Base-by-base conservation (phyloP, 2,329 filamentous ascomycete genomes). In the Ceratocystis cubensis region DNA sequence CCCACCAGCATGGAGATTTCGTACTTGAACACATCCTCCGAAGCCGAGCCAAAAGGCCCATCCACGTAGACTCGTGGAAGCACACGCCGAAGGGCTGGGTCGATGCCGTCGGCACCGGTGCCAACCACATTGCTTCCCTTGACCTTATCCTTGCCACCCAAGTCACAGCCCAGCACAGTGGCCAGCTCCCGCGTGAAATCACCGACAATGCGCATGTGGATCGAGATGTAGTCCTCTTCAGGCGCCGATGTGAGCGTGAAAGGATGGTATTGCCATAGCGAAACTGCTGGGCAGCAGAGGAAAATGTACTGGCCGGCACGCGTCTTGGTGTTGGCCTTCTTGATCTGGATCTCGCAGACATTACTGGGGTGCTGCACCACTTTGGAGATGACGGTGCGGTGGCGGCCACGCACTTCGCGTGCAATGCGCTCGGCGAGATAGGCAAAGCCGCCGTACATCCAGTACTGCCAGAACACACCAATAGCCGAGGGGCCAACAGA, bases 271-370 rank as follows among this genome's bases (percentile, higher is more conserved):
- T 94, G 89, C 88, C 88, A 94, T 59, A 94, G 80, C 0, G 89
- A 93, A 17, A 94, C 85, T 70, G 90, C 88, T 0, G 90, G 90
- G 74, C 89, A 94, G 79, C 88, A 93, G 71, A 94, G 81, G 78
- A 93, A 93, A 72, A 95, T 93, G 78, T 94, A 94, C 81, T 91
- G 88, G 63, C 90, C 90, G 22, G 89, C 88, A 64, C 83, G 82
- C 2, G 88, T 91, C 79, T 87, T 91, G 57, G 89, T 92, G 76
- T 91, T 80, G 73, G 92, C 88, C 77, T 94, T 94, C 81, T 93
- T 92, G 78, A 95, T 91, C 78, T 94, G 90, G 69, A 95, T 92
- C 77, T 95, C 90, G 74, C 88, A 89, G 20, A 95, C 90, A 72
- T 91, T 91, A 79, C 88, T 91, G 6, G 89, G 89, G 75, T 95